Evolutionary conservation across 768 basidiomycete species (phyloP).

Genomic region (Auriscalpium microsporum): DNA sequence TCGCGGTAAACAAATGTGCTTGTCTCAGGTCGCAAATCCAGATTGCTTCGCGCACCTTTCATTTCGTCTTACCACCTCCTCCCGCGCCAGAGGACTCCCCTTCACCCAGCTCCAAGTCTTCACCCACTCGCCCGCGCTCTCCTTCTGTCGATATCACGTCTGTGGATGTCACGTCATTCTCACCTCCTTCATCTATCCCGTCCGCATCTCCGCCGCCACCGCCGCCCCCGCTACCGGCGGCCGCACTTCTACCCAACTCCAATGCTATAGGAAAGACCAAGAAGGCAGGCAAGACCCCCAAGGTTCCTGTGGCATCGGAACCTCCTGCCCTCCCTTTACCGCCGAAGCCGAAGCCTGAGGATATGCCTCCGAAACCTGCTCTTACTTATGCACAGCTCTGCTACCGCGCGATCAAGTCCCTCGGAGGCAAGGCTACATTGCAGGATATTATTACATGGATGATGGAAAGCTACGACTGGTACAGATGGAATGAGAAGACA

Average conservation of each 20-base stretch:
- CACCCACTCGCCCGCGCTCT: slow-evolving; percentile 53
- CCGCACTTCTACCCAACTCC: slow-evolving; percentile 54
- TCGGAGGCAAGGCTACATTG: slow-evolving; percentile 79
- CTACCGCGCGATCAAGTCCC: slow-evolving; percentile 75
- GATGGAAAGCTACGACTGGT: slow-evolving; percentile 82
- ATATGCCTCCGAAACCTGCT: slow-evolving; percentile 83
- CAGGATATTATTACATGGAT: slow-evolving; percentile 94
- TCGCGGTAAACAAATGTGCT: too few species aligned
- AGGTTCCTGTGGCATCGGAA: slow-evolving; percentile 4
- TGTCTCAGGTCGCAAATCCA: slow-evolving; percentile 79
- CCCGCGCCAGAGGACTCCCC: slow-evolving; percentile 73
- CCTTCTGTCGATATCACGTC: slow-evolving; percentile 74
- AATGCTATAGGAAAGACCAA: slow-evolving; percentile 36
- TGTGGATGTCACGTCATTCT: slow-evolving; percentile 63
- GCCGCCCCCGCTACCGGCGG: slow-evolving; percentile 36
- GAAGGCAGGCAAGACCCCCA: slow-evolving; percentile 3
- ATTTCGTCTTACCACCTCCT: slow-evolving; percentile 91
- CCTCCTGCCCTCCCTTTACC: slow-evolving; percentile 28
- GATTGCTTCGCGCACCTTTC: slow-evolving; percentile 94
- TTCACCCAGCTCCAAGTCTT: slow-evolving; percentile 70
- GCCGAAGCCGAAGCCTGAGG: slow-evolving; percentile 49
- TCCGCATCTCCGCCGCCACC: slow-evolving; percentile 66
- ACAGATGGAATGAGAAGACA: slow-evolving; percentile 68
- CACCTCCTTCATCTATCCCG: slow-evolving; percentile 73
- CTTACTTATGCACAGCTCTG: slow-evolving; percentile 90